Evolutionary conservation across 306 rosid species (phyloP), one percentile per base, ranked within the genome.

Genomic region (Argentina anserina): DNA sequence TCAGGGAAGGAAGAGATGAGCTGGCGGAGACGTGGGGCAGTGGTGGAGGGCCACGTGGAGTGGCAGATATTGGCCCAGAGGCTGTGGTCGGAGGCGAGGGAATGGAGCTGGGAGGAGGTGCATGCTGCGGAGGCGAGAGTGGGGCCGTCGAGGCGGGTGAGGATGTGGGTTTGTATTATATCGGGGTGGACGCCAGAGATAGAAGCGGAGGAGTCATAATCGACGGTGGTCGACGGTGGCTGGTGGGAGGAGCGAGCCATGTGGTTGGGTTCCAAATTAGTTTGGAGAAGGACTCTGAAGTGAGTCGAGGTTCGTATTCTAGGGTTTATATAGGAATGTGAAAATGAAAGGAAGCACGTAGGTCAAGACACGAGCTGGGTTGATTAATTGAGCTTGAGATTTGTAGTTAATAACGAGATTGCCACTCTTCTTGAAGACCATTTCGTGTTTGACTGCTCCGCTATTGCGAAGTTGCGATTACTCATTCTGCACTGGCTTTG

Each of bases 21-120:
- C 4, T 82, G 79, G 43, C 39, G 49, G 34, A 90, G 76, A 29
- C 86, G 85, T 64, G 88, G 89, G 37, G 84, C 2, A 21, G 23
- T 23, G 11, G 89, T 92, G 71, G 96, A 92, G 0, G 95, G 96
- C 98, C 98, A 92, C 65, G 83, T 90, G 73, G 85, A 79, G 43
- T 62, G 70, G 76, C 96, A 92, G 43, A 84, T 67, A n/a, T 75
- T 72, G 28, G 74, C 61, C 94, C 97, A 92, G 39, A 92, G 88
- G 4, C 11, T 62, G 14, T 81, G 75, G 4, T 76, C 34, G 3
- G 82, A 49, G 15, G 87, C 69, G 55, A 90, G 94, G 17, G 71
- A 26, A 52, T 78, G 65, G 79, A 92, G 81, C 45, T 87, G 80
- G 25, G 90, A 73, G 21, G 85, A 86, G 2, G 96, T 70, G 75